Base-by-base conservation (phyloP, 176 grass and related monocot species). In the Alloteropsis semialata region DNA sequence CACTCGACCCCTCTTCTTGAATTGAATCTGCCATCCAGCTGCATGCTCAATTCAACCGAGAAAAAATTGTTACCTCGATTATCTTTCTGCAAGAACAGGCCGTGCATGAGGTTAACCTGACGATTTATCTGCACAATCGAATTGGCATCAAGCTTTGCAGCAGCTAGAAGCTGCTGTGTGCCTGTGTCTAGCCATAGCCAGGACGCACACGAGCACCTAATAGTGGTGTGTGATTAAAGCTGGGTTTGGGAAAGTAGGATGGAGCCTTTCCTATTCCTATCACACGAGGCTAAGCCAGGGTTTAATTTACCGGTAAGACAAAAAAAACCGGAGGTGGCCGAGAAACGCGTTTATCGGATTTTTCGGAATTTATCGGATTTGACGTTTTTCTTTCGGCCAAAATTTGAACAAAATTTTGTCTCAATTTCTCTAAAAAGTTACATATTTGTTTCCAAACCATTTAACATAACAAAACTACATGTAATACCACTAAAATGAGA, bases 171-270 rank as follows among this genome's bases (percentile, higher is more conserved):
- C 21, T 79, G 44, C 27, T 58, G 55, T 58, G n/a, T 13, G 9
- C 4, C n/a, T n/a, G n/a, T n/a, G n/a, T n/a, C n/a, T 33, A 63
- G 27, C 16, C 55, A 27, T 41, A 65, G 51, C 56, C 48, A 51
- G 15, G 25, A 59, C 67, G 38, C 32, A 43, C 28, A 37, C 5
- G 60, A 50, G 60, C 48, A 7, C 58, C 74, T 79, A 79, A 87
- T 69, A 29, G 8, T 74, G n/a, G n/a, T n/a, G n/a, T n/a, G 19
- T 53, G 73, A 78, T 86, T 86, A 86, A 86, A 90, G 79, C 88
- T 82, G 29, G 54, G 16, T 80, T 79, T 67, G 46, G 66, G 44
- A 72, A 79, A 84, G 67, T 75, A 54, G 69, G 80, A 68, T 79
- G 75, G 87, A 80, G 49, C 69, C 87, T 84, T 79, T 75, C 24